These are phyloP conservation scores for Magnolia officinalis DNA, from an alignment of 164 flowering plant genomes.

Conservation along the genomic window DNA sequence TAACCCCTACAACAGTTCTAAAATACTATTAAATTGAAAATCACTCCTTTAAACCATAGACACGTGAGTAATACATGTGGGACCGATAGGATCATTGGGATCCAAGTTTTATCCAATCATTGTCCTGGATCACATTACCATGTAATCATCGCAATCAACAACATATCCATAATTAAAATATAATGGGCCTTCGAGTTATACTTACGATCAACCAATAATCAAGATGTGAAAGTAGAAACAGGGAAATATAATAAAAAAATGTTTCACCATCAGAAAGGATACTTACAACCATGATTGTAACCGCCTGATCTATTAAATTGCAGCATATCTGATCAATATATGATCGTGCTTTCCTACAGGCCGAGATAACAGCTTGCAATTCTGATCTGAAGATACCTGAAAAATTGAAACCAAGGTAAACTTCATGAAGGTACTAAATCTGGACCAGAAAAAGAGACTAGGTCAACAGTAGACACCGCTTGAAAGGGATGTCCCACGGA, in stretches of 20 bases:
- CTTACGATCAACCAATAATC: too few species aligned
- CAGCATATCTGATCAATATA: slow-evolving; percentile 55
- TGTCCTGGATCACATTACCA: not conserved
- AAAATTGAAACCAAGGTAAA: slow-evolving; percentile 10
- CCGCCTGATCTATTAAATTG: slow-evolving; percentile 45
- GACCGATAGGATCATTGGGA: not conserved
- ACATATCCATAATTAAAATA: not conserved
- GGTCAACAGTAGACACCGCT: not conserved
- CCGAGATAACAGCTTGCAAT: slow-evolving; percentile 57
- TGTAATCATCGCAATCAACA: not conserved
- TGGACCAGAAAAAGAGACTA: not conserved
- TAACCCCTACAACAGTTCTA: too few species aligned
- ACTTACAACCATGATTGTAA: slow-evolving; percentile 64
- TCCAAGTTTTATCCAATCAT: not conserved
- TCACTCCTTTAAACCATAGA: too few species aligned
- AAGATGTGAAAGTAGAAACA: not conserved
- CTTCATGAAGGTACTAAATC: slow-evolving; percentile 11
- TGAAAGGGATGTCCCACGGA: not conserved
- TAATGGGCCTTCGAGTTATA: not conserved
- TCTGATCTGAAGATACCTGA: slow-evolving; percentile 66
- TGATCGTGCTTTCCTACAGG: slow-evolving; percentile 65
- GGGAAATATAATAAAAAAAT: not conserved
- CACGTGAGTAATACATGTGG: too few species aligned
- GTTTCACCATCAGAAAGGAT: slow-evolving; percentile 10
- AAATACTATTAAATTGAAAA: too few species aligned